Base-by-base conservation (phyloP, 164 flowering plant genomes). In the Platanus orientalis region DNA sequence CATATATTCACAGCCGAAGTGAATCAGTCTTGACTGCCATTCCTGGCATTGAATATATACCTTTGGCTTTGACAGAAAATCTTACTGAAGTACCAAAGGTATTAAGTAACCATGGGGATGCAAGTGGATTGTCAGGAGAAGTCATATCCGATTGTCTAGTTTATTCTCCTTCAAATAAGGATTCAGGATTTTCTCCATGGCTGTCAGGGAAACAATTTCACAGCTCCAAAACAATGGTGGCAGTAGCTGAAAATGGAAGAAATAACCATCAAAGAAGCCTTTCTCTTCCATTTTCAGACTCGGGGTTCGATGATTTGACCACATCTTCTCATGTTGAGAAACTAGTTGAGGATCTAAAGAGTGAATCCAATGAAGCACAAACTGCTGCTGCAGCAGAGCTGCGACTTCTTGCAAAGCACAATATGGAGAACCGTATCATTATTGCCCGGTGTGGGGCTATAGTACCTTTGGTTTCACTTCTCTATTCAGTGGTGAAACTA, bases 381-480 rank as follows among this genome's bases (percentile, higher is more conserved):
- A 82, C 80, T 26, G 50, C 68, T 20, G 93, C 96, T 69, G 89
- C 96, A 16, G 88, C 78, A 57, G 96, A 91, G 69, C 47, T 94
- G 36, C 80, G 97, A 56, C 80, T 74, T 65, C 86, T 94, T 27
- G 80, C 96, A 58, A 94, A 86, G 84, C 71, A 86, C 76, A 82
- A 80, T 64, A 78, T 64, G 82, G 96, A 82, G 24, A 94, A 94
- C 63, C 97, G 99, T 24, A 58, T 71, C 20, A 75, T 81, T 40
- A 81, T 89, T 40, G 92, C 90, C 1, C 75, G 75, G 25, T 80
- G 78, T 80, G 96, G 96, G 59, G 96, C 96, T 29, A 88, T 94
- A 62, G 54, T 69, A 49, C 86, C 86, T 21, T 70, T 94, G 42
- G 69, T 94, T 69, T 80, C 88, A 16, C 71, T 91, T 57, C 66